A percentile compares a stretch with the other conserved stretches of the same genome.
Evolutionary conservation across 2,329 filamentous ascomycete genomes (phyloP).

Genomic region (Fusarium bactridioides): DNA sequence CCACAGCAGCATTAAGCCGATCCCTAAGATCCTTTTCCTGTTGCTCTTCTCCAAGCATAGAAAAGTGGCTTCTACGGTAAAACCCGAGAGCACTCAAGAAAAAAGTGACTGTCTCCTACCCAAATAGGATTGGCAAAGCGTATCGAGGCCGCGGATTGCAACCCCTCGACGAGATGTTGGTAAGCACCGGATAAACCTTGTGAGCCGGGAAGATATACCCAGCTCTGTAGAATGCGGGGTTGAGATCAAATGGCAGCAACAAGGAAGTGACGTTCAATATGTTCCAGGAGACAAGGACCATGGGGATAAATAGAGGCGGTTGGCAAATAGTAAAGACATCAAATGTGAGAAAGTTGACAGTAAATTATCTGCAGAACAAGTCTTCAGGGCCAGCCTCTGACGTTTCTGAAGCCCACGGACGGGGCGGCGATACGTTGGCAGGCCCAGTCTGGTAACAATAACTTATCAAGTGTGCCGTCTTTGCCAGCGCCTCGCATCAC

Average conservation of each 20-base stretch:
- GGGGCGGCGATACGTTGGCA: no score
- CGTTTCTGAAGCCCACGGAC: no score
- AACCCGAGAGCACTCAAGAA: background rate
- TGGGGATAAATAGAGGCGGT: constrained; percentile 27
- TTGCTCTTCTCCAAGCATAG: background rate
- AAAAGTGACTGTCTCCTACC: background rate
- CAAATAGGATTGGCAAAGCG: background rate
- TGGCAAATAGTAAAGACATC: constrained; percentile 38
- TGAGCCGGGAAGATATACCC: background rate
- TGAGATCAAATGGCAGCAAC: background rate
- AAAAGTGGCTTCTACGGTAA: background rate
- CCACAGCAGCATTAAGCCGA: background rate
- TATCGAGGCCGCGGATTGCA: background rate
- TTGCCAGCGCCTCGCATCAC: background rate
- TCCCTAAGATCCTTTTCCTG: background rate
- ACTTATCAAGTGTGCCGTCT: no score
- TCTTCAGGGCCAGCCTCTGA: no score
- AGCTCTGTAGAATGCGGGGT: background rate
- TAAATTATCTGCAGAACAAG: no score
- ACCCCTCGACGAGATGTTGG: background rate
- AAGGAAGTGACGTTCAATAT: constrained; percentile 24
- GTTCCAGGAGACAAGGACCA: constrained; percentile 31
- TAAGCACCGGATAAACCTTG: background rate
- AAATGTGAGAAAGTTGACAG: constrained; percentile 27
- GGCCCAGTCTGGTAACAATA: no score